Conservation (phyloP, 371 early-diverging fungal species). For the Thermomucor indicae-seudaticae region DNA sequence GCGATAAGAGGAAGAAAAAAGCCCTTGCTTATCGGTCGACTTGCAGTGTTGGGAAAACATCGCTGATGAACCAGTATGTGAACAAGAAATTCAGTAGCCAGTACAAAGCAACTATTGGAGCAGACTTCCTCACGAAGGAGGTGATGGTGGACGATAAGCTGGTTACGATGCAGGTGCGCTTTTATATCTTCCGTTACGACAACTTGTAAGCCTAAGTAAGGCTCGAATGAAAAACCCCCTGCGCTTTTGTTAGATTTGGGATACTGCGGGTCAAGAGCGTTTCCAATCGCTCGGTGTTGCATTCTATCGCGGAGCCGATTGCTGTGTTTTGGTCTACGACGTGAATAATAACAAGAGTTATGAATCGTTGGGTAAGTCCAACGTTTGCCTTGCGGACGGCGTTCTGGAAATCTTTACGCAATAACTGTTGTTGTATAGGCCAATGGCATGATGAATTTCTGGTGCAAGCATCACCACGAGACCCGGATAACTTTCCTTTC, state of each 20-base stretch:
- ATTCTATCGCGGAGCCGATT: constrained; percentile 98
- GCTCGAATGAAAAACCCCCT: neutral
- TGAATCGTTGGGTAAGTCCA: constrained; percentile 70
- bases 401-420: neutral
- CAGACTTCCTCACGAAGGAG: constrained; percentile 98
- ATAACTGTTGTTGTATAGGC: constrained; percentile 21
- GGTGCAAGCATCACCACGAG: constrained; percentile 80
- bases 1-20: neutral
- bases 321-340: constrained; percentile 97
- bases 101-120: constrained; percentile 99
- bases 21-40: neutral
- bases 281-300: constrained; percentile 97
- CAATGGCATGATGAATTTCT: constrained; percentile 97
- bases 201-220: neutral
- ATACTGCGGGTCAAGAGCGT: constrained; percentile 95
- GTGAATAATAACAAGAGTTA: constrained; percentile 93
- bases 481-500: constrained; percentile 96
- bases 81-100: constrained; percentile 96
- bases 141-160: constrained; percentile 82
- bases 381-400: neutral
- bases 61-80: constrained; percentile 99
- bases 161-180: constrained; percentile 84
- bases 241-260: constrained; percentile 67
- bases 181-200: neutral
- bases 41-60: constrained; percentile 90